Base-by-base conservation (phyloP, 2,329 filamentous ascomycete species). In the Penicillium sp. region DNA sequence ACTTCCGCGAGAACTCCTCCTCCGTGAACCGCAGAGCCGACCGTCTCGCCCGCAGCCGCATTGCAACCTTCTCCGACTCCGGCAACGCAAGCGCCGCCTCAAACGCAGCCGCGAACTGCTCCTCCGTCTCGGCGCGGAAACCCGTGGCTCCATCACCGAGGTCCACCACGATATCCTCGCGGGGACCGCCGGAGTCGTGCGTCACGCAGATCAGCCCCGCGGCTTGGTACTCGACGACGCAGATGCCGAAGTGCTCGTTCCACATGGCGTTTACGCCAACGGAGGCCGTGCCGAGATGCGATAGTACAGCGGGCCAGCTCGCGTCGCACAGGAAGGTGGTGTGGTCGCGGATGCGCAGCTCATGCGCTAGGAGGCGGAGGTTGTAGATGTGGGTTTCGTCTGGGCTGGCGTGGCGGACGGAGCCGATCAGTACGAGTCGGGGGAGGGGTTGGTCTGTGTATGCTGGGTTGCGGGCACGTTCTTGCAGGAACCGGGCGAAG, bases 211-310 rank as follows among this genome's bases (percentile, higher is more conserved):
- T 92, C 58, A 99, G 81, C 1, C 95, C 95, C 0, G 95, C 95
- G 4, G 95, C 95, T 73, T 98, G 93, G 73, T 98, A 99, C 80
- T 99, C 95, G 41, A 99, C 95, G 16, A 98, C 93, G 1, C 95
- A 95, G 59, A 99, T 99, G 22, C 95, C 95, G 73, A 99, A 99
- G 76, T 99, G 95, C 79, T 99, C 95, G 74, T 97, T 98, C 94
- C 95, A 99, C 95, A 99, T 99, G 70, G 90, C 92, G 69, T 99
- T 99, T 33, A 96, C 92, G 51, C 95, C 95, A 1, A 99, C 85
- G 18, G 87, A 94, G 4, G 90, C 88, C 62, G 82, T 87, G 54
- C 86, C 81, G 60, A 98, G 81, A 85, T 91, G 92, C 35, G 89
- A 84, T 10, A 97, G 81, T 54, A 99, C 91, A 66, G 92, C 86